phyloP scores from a whole-genome alignment of 2,329 filamentous ascomycete genomes.

The Epichloe uncinata region DNA sequence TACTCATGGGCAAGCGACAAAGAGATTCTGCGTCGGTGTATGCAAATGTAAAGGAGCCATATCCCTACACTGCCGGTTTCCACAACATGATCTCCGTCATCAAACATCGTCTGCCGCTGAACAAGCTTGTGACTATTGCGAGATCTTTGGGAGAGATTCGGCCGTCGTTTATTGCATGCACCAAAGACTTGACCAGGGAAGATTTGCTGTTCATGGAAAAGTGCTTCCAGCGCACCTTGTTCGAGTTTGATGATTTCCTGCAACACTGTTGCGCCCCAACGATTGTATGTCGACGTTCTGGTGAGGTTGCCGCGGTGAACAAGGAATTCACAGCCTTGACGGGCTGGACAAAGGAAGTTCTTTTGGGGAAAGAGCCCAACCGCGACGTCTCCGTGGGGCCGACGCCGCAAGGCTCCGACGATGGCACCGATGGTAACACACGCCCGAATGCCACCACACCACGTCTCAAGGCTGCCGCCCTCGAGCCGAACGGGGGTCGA shows the following conservation, averaged over 20 bases:
- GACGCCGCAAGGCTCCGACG: slow-evolving; percentile 14
- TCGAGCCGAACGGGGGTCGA: slow-evolving; percentile 32
- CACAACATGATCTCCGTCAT: slow-evolving; percentile 76
- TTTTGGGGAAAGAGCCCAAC: slow-evolving; percentile 79
- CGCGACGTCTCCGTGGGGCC: slow-evolving; percentile 66
- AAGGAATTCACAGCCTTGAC: slow-evolving; percentile 96
- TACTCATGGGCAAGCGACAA: slow-evolving; percentile 43
- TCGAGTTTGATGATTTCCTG: slow-evolving; percentile 89
- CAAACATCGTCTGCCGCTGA: slow-evolving; percentile 61
- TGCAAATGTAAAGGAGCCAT: slow-evolving; percentile 77
- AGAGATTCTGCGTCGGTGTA: slow-evolving; percentile 78
- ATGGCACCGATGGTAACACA: slow-evolving; percentile 20
- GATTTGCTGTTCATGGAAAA: slow-evolving; percentile 98
- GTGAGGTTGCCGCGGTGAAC: slow-evolving; percentile 87
- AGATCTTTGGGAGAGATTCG: slow-evolving; percentile 81
- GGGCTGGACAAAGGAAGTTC: slow-evolving; percentile 81
- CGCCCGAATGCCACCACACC: slow-evolving; percentile 35
- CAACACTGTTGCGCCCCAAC: slow-evolving; percentile 80
- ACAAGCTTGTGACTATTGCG: slow-evolving; percentile 70
- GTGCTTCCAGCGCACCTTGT: slow-evolving; percentile 82
- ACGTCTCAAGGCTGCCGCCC: slow-evolving; percentile 31
- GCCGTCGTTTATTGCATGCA: slow-evolving; percentile 85
- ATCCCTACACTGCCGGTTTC: slow-evolving; percentile 81
- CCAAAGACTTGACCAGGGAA: slow-evolving; percentile 72
- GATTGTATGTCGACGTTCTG: slow-evolving; percentile 80